Conservation (phyloP, 306 rosid genomes). For the Cicer chorassanicum region DNA sequence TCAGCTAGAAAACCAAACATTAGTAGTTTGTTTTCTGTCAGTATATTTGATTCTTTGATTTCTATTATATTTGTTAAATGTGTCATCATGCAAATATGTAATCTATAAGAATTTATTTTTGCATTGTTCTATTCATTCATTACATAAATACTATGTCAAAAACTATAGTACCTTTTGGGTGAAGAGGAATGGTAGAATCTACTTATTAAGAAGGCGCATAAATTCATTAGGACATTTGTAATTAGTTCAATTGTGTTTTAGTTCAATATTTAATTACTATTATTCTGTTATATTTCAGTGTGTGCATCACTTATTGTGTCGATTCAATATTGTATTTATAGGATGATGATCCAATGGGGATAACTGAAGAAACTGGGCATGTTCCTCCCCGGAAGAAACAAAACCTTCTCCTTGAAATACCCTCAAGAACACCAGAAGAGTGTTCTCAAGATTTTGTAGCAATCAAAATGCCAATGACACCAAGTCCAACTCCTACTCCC, state of each 20-base stretch:
- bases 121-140: slow-evolving; percentile 8
- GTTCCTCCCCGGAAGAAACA: slow-evolving; percentile 74
- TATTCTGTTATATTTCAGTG: not conserved
- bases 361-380: slow-evolving; percentile 61
- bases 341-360: slow-evolving; percentile 66
- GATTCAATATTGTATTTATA: slow-evolving; percentile 40
- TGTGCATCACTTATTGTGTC: slow-evolving; percentile 22
- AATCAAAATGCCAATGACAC: slow-evolving; percentile 74
- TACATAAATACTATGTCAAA: not conserved
- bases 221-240: no score
- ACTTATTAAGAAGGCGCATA: not conserved
- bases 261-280: no score
- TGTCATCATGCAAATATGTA: not conserved
- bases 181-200: slow-evolving; percentile 6
- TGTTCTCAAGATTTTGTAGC: slow-evolving; percentile 65
- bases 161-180: not conserved
- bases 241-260: no score
- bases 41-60: not conserved
- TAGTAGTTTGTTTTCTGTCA: not conserved
- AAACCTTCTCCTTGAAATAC: slow-evolving; percentile 83
- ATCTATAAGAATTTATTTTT: not conserved
- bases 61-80: not conserved
- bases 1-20: not conserved
- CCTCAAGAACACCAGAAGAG: slow-evolving; percentile 65
- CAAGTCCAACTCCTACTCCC: slow-evolving; percentile 88